phyloP scores from a whole-genome alignment of 83 land plant genomes.

The Thuja plicata region DNA sequence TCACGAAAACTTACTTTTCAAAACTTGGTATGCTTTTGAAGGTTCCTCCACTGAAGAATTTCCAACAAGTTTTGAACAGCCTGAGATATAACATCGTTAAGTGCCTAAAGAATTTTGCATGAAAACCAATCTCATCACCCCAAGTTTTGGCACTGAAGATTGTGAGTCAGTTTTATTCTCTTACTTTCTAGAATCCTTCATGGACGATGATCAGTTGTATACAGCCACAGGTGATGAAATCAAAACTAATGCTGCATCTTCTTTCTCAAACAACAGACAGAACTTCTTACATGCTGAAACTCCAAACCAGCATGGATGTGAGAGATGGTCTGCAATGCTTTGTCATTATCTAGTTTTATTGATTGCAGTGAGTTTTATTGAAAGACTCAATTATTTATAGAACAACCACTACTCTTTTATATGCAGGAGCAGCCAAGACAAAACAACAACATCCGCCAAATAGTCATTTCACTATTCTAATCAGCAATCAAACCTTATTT shows the following conservation, averaged over 20 bases:
- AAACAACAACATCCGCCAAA: too few relatives aligned
- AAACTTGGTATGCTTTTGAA: too few relatives aligned
- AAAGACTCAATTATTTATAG: background rate
- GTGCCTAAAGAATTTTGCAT: too few relatives aligned
- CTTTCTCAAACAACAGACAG: background rate
- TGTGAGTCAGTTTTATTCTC: constrained; percentile 1
- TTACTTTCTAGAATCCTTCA: constrained; percentile 4
- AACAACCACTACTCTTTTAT: too few relatives aligned
- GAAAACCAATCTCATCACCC: background rate
- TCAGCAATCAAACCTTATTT: too few relatives aligned
- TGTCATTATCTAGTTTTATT: background rate
- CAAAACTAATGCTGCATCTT: background rate
- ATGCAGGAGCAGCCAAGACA: too few relatives aligned
- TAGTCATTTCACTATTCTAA: too few relatives aligned
- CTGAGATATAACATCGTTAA: background rate
- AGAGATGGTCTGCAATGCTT: background rate
- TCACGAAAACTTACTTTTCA: too few relatives aligned
- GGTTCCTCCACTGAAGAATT: background rate
- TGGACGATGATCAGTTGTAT: background rate
- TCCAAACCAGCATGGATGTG: background rate
- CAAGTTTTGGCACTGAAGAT: background rate
- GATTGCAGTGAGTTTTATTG: background rate
- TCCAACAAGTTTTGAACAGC: background rate
- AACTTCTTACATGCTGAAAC: background rate
- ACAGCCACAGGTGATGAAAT: background rate